These are phyloP conservation scores for Neurospora sp. DNA, from an alignment of 495 filamentous ascomycete species.

Conservation along the genomic window DNA sequence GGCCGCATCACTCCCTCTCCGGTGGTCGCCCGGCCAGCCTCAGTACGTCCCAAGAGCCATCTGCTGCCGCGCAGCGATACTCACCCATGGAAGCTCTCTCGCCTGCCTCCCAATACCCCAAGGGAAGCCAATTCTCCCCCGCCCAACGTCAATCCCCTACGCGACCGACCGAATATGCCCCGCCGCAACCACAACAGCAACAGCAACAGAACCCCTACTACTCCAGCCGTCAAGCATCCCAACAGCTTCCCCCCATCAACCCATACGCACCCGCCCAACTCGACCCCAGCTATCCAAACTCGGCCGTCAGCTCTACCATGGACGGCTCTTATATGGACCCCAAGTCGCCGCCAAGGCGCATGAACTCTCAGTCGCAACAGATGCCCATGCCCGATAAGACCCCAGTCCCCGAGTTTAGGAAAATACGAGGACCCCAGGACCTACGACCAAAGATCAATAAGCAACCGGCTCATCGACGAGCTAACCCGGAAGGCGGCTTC, in stretches of 20 bases:
- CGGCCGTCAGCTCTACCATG: conserved; percentile 51
- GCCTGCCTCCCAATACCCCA: conserved; percentile 41
- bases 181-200: conserved; percentile 6
- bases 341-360: conserved; percentile 53
- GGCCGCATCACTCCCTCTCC: conserved; percentile 51
- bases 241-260: conserved; percentile 63
- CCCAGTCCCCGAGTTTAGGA: conserved; percentile 79
- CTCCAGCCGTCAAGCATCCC: conserved; percentile 29
- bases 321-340: conserved; percentile 66
- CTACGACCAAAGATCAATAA: conserved; percentile 72
- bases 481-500: conserved; percentile 95
- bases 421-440: conserved; percentile 60
- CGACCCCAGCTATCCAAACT: conserved; percentile 48
- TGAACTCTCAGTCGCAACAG: conserved; percentile 32
- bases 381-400: conserved; percentile 47
- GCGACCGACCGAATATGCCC: conserved; percentile 32
- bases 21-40: conserved; percentile 35
- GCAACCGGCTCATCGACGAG: conserved; percentile 85
- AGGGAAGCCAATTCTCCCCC: conserved; percentile 34
- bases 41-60: conserved; percentile 62
- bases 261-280: conserved; percentile 48
- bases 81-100: conserved; percentile 82
- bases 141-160: conserved; percentile 42
- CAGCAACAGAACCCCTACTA: conserved; percentile 37
- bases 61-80: conserved; percentile 79